Evolutionary conservation across 1,284 basidiomycete genomes (phyloP), one percentile per base, ranked within the genome.

Genomic region (Ceratobasidium sp.): DNA sequence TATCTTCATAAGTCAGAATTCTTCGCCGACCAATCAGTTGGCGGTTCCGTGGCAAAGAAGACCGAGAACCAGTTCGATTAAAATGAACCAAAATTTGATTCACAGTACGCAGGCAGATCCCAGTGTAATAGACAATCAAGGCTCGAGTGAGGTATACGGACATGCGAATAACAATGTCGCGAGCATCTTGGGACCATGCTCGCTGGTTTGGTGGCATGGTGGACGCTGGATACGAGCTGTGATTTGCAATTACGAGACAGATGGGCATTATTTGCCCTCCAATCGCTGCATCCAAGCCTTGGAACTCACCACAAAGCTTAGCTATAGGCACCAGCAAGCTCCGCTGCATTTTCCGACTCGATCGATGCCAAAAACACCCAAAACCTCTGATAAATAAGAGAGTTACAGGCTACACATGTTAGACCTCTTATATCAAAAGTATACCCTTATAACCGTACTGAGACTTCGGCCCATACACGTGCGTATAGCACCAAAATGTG

Each of bases 161-260:
- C 50, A 54, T 54, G 23, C 23, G 30, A 13, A 54, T 14, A 5
- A 54, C 50, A 54, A 54, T 54, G 26, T 54, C 50, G 7, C 23
- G 50, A 28, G 50, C 50, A 54, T 54, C 50, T 54, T 54, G 50
- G 26, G 50, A 54, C 23, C 50, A 54, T 54, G 50, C n/a, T 5
- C 50, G 50, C 35, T 38, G 13, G 50, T 54, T 54, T 28, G 5
- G 30, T 23, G 50, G 23, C 30, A 28, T 26, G 47, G 47, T 23
- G 26, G 47, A 23, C 47, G 47, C 47, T 50, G 18, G 26, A 8
- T 9, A 8, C 7, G 47, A 50, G n/a, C 26, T 50, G 26, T 50
- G 26, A 50, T 50, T 50, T 50, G 47, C 47, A 50, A 50, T n/a
- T 50, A n/a, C 26, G 26, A 23, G 6, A n/a, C n/a, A 8, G 47